Base-by-base conservation (phyloP, 2,329 filamentous ascomycete species). In the Fusarium sp. region DNA sequence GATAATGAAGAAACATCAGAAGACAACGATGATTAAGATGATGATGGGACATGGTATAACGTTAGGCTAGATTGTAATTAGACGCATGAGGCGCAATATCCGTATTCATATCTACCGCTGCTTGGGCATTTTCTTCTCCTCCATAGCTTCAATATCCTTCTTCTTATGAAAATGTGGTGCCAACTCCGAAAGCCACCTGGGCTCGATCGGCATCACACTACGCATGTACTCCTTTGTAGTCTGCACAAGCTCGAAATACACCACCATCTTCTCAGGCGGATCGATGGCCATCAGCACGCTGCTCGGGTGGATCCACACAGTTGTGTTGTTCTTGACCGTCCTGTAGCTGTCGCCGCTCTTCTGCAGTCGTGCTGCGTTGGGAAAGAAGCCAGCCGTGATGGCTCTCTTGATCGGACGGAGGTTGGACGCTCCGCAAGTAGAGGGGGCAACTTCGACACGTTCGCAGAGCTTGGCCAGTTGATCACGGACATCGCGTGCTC, bases 111-210 rank as follows among this genome's bases (percentile, higher is more conserved):
- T 69, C 64, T 69, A 78, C 62, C 80, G 75, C 62, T 81, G 77
- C 71, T 82, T 85, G 3, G 84, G 84, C 84, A 85, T 85, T 78
- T 85, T 97, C 85, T 90, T 94, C 69, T 94, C 93, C 79, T 95
- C 94, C 77, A 98, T 81, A 20, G 88, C 92, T 79, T 98, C 96
- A 45, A 98, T 82, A 80, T 98, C 95, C 84, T 95, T 93, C 85
- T 94, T 93, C 85, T 97, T 98, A 82, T 98, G 94, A 80, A 95
- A 98, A 85, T 98, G 97, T 72, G 96, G 96, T 71, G 97, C 97
- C 70, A 97, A 91, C 83, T 98, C 96, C 8, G 91, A 90, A 77
- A 99, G 82, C 95, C 95, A 98, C 80, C 92, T 91, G 0, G 93
- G 87, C 80, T 97, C 92, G 62, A 98, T 90, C 1, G 95, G 95